Percentiles rank a stretch among this genome's conserved stretches.
Conservation (phyloP, 1,284 basidiomycete species). For the Entoloma clypeatum region DNA sequence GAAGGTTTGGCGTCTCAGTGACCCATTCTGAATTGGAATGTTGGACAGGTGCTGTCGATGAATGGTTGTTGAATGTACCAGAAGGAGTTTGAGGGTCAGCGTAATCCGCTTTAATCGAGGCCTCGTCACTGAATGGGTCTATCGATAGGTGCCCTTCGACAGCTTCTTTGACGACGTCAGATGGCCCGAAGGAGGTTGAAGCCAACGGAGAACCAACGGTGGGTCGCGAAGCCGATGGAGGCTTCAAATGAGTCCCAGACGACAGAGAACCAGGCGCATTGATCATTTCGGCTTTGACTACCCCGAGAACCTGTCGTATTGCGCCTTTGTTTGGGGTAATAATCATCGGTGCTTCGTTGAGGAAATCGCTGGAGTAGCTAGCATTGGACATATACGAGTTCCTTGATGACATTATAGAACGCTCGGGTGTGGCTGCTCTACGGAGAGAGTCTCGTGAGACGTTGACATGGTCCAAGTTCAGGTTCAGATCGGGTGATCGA, state of each 20-base stretch:
- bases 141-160: constrained; percentile 41
- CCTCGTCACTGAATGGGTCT: constrained; percentile 67
- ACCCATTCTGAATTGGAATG: constrained; percentile 33
- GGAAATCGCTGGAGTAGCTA: constrained; percentile 71
- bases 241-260: constrained; percentile 32
- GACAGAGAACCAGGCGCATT: constrained; percentile 48
- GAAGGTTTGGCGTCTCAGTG: constrained; percentile 34
- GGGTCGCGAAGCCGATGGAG: constrained; percentile 38
- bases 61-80: constrained; percentile 40
- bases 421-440: constrained; percentile 40
- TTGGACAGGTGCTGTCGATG: constrained; percentile 23
- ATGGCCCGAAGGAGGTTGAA: constrained; percentile 66
- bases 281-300: constrained; percentile 75
- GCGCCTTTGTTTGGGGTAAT: constrained; percentile 62
- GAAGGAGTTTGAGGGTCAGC: constrained; percentile 39
- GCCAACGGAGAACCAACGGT: constrained; percentile 63
- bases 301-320: constrained; percentile 68
- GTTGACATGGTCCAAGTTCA: constrained; percentile 62
- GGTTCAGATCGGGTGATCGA: constrained; percentile 55
- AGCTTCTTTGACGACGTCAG: constrained; percentile 53
- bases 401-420: constrained; percentile 55
- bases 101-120: constrained; percentile 36
- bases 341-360: constrained; percentile 78
- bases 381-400: constrained; percentile 70
- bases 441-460: constrained; percentile 50